A percentile compares a stretch with the other conserved stretches of the same genome.
These are phyloP conservation scores for Elongisporangium anandrum DNA, from an alignment of 352 stramenopile species.

Conservation along the genomic window DNA sequence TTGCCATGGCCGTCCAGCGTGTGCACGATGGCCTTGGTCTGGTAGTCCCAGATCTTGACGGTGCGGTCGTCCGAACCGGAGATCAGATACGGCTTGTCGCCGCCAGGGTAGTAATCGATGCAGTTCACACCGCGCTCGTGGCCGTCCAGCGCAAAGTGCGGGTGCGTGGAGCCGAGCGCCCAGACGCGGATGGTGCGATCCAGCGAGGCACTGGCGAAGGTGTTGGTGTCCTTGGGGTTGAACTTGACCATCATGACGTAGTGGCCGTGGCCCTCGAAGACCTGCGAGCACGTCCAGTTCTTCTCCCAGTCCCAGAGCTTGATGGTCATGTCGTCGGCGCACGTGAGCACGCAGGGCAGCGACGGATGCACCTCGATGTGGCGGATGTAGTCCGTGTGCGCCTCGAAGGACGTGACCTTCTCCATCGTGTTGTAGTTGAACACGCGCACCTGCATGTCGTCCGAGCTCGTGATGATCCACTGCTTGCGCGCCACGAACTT, in stretches of 20 bases:
- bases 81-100: constrained; percentile 98
- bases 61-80: constrained; percentile 95
- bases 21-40: constrained; percentile 99
- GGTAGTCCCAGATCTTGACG: constrained; percentile 99
- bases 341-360: constrained; percentile 95
- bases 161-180: constrained; percentile 88
- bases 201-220: constrained; percentile 96
- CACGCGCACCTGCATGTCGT: constrained; percentile 97
- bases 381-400: constrained; percentile 99
- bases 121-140: constrained; percentile 99
- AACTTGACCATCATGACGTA: constrained; percentile 99
- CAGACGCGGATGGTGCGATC: constrained; percentile 97
- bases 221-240: constrained; percentile 99
- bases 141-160: constrained; percentile 90
- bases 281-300: constrained; percentile 70
- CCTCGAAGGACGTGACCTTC: constrained; percentile 94
- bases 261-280: constrained; percentile 93
- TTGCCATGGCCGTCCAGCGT: constrained; percentile 98
- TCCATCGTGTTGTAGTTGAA: constrained; percentile 99
- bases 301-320: constrained; percentile 99
- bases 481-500: constrained; percentile 97
- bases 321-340: constrained; percentile 98
- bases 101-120: constrained; percentile 98
- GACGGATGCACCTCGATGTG: constrained; percentile 96
- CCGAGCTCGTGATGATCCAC: constrained; percentile 94